Conservation (phyloP, 2,329 filamentous ascomycete genomes). For the Grosmannia huntii region DNA sequence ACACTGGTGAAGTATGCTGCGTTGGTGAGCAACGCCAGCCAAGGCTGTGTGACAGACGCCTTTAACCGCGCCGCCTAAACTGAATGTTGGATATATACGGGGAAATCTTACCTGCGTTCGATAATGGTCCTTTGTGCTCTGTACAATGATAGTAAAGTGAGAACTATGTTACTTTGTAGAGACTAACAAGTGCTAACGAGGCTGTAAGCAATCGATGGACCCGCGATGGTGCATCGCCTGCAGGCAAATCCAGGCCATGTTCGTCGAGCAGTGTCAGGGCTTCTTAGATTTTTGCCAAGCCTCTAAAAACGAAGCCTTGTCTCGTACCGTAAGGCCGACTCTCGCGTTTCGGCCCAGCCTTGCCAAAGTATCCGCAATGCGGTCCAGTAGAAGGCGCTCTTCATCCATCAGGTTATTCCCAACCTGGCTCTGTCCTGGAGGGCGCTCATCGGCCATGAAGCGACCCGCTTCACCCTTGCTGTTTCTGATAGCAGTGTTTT, state of each 20-base stretch:
- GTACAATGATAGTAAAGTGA: background rate
- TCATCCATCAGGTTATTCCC: conserved; percentile 25
- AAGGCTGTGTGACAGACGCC: conserved; percentile 45
- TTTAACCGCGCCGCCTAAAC: background rate
- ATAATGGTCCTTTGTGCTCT: background rate
- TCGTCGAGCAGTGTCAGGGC: conserved; percentile 3
- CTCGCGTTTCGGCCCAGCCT: conserved; percentile 77
- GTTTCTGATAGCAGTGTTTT: conserved; percentile 26
- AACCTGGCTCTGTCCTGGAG: background rate
- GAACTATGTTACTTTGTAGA: background rate
- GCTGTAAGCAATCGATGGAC: background rate
- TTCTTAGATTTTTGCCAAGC: conserved; percentile 39
- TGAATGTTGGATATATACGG: background rate
- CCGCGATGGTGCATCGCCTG: background rate
- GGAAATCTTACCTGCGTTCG: background rate
- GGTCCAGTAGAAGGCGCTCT: conserved; percentile 62
- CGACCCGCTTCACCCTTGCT: background rate
- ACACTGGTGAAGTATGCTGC: conserved; percentile 59
- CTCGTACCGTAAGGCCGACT: conserved; percentile 68
- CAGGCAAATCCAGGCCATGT: conserved; percentile 10
- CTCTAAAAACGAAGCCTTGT: conserved; percentile 73
- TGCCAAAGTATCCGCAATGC: conserved; percentile 75
- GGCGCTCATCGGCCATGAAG: background rate
- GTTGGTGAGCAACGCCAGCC: conserved; percentile 44
- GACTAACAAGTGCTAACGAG: background rate